Evolutionary conservation across 2,329 filamentous ascomycete genomes (phyloP).

Genomic region (Talaromyces sp.): DNA sequence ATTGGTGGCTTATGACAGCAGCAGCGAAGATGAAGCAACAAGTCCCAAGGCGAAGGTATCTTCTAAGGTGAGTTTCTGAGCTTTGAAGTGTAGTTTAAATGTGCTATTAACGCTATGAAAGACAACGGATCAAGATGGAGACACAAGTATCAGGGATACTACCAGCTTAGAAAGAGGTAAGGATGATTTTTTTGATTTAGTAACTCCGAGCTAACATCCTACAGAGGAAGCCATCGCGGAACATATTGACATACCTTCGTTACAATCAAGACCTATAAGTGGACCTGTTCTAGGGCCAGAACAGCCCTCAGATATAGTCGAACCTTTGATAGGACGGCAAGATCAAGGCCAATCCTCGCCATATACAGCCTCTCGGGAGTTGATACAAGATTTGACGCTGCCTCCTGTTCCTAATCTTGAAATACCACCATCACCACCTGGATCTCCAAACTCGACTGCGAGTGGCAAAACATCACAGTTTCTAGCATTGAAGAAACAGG

Average conservation of each 20-base stretch:
- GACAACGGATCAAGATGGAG: background rate
- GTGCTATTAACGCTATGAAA: background rate
- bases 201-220: background rate
- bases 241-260: background rate
- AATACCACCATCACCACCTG: constrained; percentile 44
- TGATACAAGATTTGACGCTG: constrained; percentile 55
- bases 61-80: constrained; percentile 22
- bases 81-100: background rate
- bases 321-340: constrained; percentile 14
- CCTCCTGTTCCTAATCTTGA: constrained; percentile 42
- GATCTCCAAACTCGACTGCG: constrained; percentile 38
- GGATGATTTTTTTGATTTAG: background rate
- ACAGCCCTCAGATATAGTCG: constrained; percentile 22
- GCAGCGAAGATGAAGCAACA: constrained; percentile 40
- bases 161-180: background rate
- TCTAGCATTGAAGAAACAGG: constrained; percentile 56
- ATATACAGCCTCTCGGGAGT: constrained; percentile 45
- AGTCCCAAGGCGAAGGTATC: constrained; percentile 14
- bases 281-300: constrained; percentile 36
- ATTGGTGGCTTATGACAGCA: constrained; percentile 42
- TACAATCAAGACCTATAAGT: constrained; percentile 13
- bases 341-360: constrained; percentile 38
- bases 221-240: constrained; percentile 1
- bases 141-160: background rate
- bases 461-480: constrained; percentile 58